phyloP scores from a whole-genome alignment of 495 filamentous ascomycete species.

The Lasiosphaeria hispida region DNA sequence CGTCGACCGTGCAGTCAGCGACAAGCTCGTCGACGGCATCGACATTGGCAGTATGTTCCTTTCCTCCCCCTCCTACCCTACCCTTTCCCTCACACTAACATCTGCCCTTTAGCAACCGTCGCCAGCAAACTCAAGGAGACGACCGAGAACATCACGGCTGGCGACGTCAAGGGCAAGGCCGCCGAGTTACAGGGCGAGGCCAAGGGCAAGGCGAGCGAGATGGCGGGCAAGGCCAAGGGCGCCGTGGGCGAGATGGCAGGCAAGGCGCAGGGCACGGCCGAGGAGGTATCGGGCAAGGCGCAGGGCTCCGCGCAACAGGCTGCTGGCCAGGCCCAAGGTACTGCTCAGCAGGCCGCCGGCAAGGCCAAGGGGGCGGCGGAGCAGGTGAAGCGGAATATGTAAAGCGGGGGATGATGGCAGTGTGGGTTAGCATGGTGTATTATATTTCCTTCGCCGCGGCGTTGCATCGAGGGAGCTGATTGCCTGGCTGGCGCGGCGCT shows the following conservation, averaged over 20 bases:
- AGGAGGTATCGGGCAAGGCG: constrained; percentile 32
- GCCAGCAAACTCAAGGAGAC: constrained; percentile 45
- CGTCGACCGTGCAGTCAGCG: constrained; percentile 50
- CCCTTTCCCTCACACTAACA: constrained; percentile 12
- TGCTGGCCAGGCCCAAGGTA: constrained; percentile 31
- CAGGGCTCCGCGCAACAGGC: constrained; percentile 28
- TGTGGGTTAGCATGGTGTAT: constrained; percentile 17
- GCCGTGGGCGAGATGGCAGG: constrained; percentile 33
- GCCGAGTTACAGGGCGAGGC: constrained; percentile 21
- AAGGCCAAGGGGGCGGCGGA: constrained; percentile 10
- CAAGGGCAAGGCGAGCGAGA: constrained; percentile 22
- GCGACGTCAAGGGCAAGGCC: constrained; percentile 7
- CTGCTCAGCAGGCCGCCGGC: constrained; percentile 13
- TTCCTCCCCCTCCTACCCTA: not conserved
- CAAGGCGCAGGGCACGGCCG: constrained; percentile 31
- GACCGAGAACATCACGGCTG: constrained; percentile 20
- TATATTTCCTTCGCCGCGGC: too few relatives aligned
- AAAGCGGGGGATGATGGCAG: constrained; percentile 3
- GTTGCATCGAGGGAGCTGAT: too few relatives aligned
- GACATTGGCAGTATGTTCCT: constrained; percentile 46
- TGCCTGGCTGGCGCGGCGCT: too few relatives aligned
- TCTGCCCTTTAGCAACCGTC: constrained; percentile 35
- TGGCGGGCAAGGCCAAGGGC: constrained; percentile 31
- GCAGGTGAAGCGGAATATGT: constrained; percentile 14
- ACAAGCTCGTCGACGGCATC: constrained; percentile 57